Conservation (phyloP, 2,329 filamentous ascomycete genomes). For the Xylaria sp. region DNA sequence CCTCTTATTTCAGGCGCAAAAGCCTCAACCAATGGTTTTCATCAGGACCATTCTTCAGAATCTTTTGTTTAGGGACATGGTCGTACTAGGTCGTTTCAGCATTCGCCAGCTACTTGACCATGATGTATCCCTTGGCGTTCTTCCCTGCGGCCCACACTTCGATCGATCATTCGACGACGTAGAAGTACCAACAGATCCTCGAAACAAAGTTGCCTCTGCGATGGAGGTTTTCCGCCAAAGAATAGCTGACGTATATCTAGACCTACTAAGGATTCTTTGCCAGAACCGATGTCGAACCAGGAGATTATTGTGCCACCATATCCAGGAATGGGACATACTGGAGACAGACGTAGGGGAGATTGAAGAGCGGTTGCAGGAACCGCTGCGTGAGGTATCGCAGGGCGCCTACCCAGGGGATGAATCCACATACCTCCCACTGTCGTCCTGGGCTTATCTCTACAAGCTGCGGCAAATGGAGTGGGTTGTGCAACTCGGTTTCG, state of each 20-base stretch:
- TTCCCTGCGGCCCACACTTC: slow-evolving; percentile 76
- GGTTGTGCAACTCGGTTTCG: slow-evolving; percentile 91
- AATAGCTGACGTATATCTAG: slow-evolving; percentile 77
- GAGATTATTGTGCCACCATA: slow-evolving; percentile 86
- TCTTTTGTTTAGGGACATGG: slow-evolving; percentile 77
- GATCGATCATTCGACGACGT: slow-evolving; percentile 79
- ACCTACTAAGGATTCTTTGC: slow-evolving; percentile 84
- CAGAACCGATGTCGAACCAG: slow-evolving; percentile 91
- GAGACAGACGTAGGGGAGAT: slow-evolving; percentile 84
- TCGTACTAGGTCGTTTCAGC: slow-evolving; percentile 73
- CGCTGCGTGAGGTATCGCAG: slow-evolving; percentile 69
- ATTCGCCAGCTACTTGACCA: slow-evolving; percentile 81
- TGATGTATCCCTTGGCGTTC: slow-evolving; percentile 80
- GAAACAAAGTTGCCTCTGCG: slow-evolving; percentile 75
- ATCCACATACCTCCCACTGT: slow-evolving; percentile 75
- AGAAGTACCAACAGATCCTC: slow-evolving; percentile 77
- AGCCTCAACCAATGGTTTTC: slow-evolving; percentile 84
- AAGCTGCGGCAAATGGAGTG: slow-evolving; percentile 90
- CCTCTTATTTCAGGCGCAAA: slow-evolving; percentile 77
- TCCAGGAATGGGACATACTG: slow-evolving; percentile 84
- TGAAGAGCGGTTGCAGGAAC: slow-evolving; percentile 72
- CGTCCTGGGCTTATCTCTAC: slow-evolving; percentile 89
- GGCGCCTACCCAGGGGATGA: slow-evolving; percentile 53
- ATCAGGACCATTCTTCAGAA: slow-evolving; percentile 82
- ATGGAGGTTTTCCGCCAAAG: slow-evolving; percentile 76